Evolutionary conservation across 2,329 filamentous ascomycete genomes (phyloP).

Genomic region (Phymatotrichopsis omnivora): DNA sequence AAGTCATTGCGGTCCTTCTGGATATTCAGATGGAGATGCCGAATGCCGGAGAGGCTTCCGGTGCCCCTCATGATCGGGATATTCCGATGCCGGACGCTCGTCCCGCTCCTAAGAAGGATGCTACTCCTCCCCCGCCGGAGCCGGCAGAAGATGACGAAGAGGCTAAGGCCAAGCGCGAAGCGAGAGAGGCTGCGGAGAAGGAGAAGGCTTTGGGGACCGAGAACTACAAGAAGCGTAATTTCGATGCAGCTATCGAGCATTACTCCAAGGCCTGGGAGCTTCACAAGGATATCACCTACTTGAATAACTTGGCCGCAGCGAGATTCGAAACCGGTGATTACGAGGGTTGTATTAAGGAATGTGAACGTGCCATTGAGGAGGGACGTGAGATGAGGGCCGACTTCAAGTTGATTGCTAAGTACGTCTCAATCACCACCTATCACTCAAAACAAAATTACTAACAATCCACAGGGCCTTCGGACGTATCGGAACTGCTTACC

Average conservation of each 20-base stretch:
- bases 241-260: slow-evolving; percentile 87
- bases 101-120: slow-evolving; percentile 45
- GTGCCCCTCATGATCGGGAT: slow-evolving; percentile 39
- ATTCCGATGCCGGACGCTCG: slow-evolving; percentile 36
- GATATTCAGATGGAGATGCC: slow-evolving; percentile 80
- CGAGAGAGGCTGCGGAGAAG: slow-evolving; percentile 84
- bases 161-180: slow-evolving; percentile 69
- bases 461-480: slow-evolving; percentile 58
- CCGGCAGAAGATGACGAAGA: slow-evolving; percentile 65
- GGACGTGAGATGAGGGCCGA: slow-evolving; percentile 83
- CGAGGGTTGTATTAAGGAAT: slow-evolving; percentile 73
- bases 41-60: slow-evolving; percentile 31
- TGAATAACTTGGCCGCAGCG: slow-evolving; percentile 91
- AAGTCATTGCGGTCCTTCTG: slow-evolving; percentile 86
- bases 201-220: slow-evolving; percentile 92
- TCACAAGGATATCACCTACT: slow-evolving; percentile 92
- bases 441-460: slow-evolving; percentile 13
- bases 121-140: slow-evolving; percentile 50
- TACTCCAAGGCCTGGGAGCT: slow-evolving; percentile 92
- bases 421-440: slow-evolving; percentile 27
- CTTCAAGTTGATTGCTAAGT: slow-evolving; percentile 97
- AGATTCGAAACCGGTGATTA: slow-evolving; percentile 96
- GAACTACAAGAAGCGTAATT: slow-evolving; percentile 96
- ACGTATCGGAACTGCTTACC: slow-evolving; percentile 85
- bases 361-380: slow-evolving; percentile 79